Evolutionary conservation across 305 asterid genomes (phyloP), one percentile per base, ranked within the genome.

Genomic region (Fraxinus velutina): DNA sequence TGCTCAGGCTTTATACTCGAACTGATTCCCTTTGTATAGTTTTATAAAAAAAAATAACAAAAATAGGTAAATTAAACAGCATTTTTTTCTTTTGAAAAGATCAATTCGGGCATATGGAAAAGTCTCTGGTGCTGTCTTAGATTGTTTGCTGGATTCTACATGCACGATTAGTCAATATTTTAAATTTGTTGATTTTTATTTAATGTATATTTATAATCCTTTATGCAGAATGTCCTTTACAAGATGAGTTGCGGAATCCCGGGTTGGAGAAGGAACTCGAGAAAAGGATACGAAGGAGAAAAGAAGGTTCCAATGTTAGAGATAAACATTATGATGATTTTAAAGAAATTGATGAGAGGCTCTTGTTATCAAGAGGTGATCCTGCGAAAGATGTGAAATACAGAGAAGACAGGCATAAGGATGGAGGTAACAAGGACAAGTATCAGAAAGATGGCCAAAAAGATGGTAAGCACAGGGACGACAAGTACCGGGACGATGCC

Each of bases 341-440:
- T 29, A 66, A 66, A 66, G 73, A 27, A 66, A 66, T 22, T 73
- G 93, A 88, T 73, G 95, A 89, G 82, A 92, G 85, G 72, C 88
- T 89, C 44, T 22, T 83, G 82, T 81, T 95, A 73, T 88, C 92
- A 19, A 94, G 89, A 86, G 83, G 90, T 74, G 98, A 93, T 60
- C 97, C 85, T 79, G 85, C 87, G 44, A 90, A 89, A 89, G 97
- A 91, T 86, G 89, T 87, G 42, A 93, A 87, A 84, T 81, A 86
- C 85, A 91, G 83, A 86, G 97, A 92, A 84, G 96, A 90, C 75
- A 91, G 91, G 87, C 90, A 89, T 83, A 90, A 84, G n/a, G 73
- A 66, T 3, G 73, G 36, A 27, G 17, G 15, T 66, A 66, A 10
- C 6, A 12, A 27, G n/a, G 73, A 24, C 36, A 66, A 66, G 73